Evolutionary conservation across 805 yeast genomes (phyloP).

Genomic region (Kluyveromyces lactis): DNA sequence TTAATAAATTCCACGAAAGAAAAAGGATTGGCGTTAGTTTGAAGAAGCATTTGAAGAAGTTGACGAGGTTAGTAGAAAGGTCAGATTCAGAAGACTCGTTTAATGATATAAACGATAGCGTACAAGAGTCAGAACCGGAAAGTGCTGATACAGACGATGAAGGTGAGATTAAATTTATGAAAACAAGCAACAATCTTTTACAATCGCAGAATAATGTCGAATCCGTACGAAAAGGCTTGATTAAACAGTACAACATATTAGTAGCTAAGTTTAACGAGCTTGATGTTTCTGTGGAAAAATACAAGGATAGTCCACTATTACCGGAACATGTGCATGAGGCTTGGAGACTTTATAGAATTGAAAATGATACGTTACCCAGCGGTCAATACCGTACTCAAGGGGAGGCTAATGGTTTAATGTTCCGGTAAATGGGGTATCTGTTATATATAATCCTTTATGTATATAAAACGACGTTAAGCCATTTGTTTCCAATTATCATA

Average conservation of each 20-base stretch:
- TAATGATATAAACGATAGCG: constrained; percentile 10
- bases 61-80: constrained; percentile 21
- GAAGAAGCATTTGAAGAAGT: constrained; percentile 30
- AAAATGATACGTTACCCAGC: constrained; percentile 53
- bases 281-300: constrained; percentile 28
- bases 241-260: constrained; percentile 26
- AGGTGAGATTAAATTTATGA: constrained; percentile 13
- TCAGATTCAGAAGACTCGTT: constrained; percentile 30
- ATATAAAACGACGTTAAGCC: not conserved
- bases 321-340: constrained; percentile 89
- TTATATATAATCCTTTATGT: no score
- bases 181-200: constrained; percentile 19
- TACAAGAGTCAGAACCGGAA: constrained; percentile 25
- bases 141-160: constrained; percentile 24
- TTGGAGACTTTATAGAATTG: constrained; percentile 66
- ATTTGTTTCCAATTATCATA: not conserved
- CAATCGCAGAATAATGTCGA: constrained; percentile 19
- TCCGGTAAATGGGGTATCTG: no score
- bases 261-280: constrained; percentile 22
- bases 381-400: constrained; percentile 68
- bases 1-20: constrained; percentile 32
- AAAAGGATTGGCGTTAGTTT: constrained; percentile 30
- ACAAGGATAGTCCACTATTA: constrained; percentile 49
- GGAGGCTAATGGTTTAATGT: constrained; percentile 61
- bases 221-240: constrained; percentile 18